Conservation (phyloP, 179 eudicot species). For the Silene coronaria region DNA sequence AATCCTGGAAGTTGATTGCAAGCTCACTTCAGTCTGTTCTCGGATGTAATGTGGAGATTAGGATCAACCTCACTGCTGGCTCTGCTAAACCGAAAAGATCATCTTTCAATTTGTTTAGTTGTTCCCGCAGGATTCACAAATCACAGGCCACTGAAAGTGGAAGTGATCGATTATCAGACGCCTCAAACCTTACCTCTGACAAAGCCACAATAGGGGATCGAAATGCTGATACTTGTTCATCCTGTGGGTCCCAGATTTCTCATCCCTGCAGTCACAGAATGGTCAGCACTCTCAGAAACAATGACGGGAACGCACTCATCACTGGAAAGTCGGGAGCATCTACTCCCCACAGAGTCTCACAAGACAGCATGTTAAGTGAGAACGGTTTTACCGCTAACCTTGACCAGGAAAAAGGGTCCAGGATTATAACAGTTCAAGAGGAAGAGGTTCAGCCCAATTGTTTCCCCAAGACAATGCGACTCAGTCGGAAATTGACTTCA, state of each 20-base stretch:
- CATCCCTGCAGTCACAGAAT: conserved; percentile 38
- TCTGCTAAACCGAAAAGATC: conserved; percentile 36
- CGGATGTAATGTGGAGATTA: conserved; percentile 77
- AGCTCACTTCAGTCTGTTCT: conserved; percentile 59
- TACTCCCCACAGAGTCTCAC: conserved; percentile 37
- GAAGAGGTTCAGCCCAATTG: conserved; percentile 40
- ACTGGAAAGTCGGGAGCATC: conserved; percentile 50
- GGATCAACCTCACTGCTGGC: conserved; percentile 43
- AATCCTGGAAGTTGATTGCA: conserved; percentile 83
- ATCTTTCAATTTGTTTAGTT: conserved; percentile 60
- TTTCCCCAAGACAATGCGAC: conserved; percentile 39
- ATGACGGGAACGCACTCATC: conserved; percentile 70
- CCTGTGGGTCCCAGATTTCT: conserved; percentile 44
- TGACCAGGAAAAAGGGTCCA: conserved; percentile 25
- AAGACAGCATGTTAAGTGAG: conserved; percentile 27
- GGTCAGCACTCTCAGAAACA: conserved; percentile 53
- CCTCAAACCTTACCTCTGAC: conserved; percentile 38
- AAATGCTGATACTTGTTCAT: conserved; percentile 41
- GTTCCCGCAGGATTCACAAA: conserved; percentile 49
- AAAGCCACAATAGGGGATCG: conserved; percentile 39
- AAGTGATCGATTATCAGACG: conserved; percentile 37
- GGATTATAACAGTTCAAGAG: conserved; percentile 28
- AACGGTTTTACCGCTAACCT: conserved; percentile 13
- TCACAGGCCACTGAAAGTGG: conserved; percentile 41
- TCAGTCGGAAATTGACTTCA: conserved; percentile 31